Conservation (phyloP, 2,329 filamentous ascomycete genomes). For the Cercospora nicotianae region DNA sequence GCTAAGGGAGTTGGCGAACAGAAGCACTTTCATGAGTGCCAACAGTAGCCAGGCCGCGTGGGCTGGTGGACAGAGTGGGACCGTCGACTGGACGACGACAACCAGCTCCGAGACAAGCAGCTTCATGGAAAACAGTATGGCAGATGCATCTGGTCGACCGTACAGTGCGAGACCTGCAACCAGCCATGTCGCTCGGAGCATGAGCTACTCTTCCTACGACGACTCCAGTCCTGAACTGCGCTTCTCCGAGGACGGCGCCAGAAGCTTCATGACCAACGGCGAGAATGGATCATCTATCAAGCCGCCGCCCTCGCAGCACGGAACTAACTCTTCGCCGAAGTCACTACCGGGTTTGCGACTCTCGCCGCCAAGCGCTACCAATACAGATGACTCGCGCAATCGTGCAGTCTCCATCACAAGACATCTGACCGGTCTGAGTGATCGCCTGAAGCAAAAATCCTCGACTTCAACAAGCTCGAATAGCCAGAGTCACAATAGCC, state of each 20-base stretch:
- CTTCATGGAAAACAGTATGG: conserved; percentile 23
- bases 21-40: conserved; percentile 60
- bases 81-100: conserved; percentile 23
- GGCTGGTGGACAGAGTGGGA: conserved; percentile 10
- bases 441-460: conserved; percentile 30
- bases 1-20: conserved; percentile 80
- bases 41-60: conserved; percentile 16
- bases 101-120: conserved; percentile 33
- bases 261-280: conserved; percentile 2
- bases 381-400: conserved; percentile 17
- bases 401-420: conserved; percentile 33
- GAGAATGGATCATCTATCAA: not conserved
- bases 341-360: conserved; percentile 6
- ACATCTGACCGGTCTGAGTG: conserved; percentile 36
- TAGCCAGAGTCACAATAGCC: conserved; percentile 9
- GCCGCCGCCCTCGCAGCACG: not conserved
- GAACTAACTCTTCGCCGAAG: conserved; percentile 10
- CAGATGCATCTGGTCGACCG: conserved; percentile 31
- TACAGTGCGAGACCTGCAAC: conserved; percentile 32
- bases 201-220: conserved; percentile 27
- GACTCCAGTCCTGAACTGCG: conserved; percentile 24
- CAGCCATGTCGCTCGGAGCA: conserved; percentile 32
- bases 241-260: conserved; percentile 8
- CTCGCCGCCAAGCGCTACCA: not conserved
- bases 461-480: not conserved